Evolutionary conservation across 495 filamentous ascomycete genomes (phyloP), one percentile per base, ranked within the genome.

Genomic region (Xylaria venustula): DNA sequence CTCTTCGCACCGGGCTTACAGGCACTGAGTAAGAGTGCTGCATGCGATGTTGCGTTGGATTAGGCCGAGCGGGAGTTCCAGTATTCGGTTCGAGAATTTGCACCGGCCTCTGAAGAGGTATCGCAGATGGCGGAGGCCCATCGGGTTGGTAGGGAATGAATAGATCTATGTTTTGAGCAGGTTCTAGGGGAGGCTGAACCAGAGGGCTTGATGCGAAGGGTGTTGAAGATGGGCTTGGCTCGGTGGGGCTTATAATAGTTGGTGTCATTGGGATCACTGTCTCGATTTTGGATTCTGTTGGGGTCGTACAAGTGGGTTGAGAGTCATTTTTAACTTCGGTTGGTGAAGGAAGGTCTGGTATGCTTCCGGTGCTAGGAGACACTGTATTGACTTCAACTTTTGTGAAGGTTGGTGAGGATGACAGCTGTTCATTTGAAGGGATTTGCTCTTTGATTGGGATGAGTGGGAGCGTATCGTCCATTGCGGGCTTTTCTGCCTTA

Each of bases 121-220:
- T 54, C 6, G 64, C 3, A 1, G n/a, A 54, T 9, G 72, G 61
- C 11, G 58, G 28, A 0, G 75, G 71, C 11, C 75, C 76, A 15
- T 73, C 67, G 4, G 75, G 75, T 55, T 77, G 73, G 61, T 78
- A 77, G 6, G 66, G 69, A 11, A 76, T 56, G 40, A 77, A 77
- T 6, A 63, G 49, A 5, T 63, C 60, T 8, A 23, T 17, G 45
- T 48, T 22, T 40, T 57, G 58, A 49, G 3, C 5, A 34, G 32
- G 48, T 15, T 54, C 50, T 20, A 54, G 54, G 26, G 52, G 28
- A 23, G 48, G 12, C 14, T 60, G 60, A 19, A 56, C 46, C 11
- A 53, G 53, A 22, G 59, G 60, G 17, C 61, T 72, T 48, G 61
- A 63, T 20, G 52, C 67, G 56, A 54, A 55, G 7, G 64, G 28